These are phyloP conservation scores for Curvularia hawaiiensis DNA, from an alignment of 2,329 filamentous ascomycete genomes.

Conservation along the genomic window DNA sequence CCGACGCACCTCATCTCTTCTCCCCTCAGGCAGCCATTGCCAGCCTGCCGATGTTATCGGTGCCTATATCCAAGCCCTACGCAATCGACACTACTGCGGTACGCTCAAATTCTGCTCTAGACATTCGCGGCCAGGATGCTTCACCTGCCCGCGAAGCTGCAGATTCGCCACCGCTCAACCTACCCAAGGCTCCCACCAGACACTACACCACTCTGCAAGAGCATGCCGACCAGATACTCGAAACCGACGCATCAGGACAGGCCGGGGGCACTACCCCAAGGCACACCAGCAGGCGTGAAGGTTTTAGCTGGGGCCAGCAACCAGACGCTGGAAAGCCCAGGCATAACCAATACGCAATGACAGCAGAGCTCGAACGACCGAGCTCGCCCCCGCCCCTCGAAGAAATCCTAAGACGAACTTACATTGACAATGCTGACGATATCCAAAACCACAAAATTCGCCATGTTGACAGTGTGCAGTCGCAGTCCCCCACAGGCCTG, in stretches of 20 bases:
- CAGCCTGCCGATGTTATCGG: constrained; percentile 23
- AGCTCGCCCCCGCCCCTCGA: constrained; percentile 28
- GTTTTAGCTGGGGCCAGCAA: constrained; percentile 31
- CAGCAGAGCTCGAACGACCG: constrained; percentile 15
- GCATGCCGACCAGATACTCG: constrained; percentile 27
- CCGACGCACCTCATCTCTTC: constrained; percentile 13
- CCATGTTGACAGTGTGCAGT: constrained; percentile 21
- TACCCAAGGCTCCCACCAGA: constrained; percentile 15
- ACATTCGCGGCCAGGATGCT: constrained; percentile 4
- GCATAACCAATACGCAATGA: constrained; percentile 18
- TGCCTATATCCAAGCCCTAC: constrained; percentile 7
- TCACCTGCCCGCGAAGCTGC: constrained; percentile 9
- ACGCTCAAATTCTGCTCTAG: constrained; percentile 5
- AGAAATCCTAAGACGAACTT: constrained; percentile 24
- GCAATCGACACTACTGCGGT: constrained; percentile 13
- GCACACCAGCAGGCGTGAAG: constrained; percentile 30
- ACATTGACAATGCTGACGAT: constrained; percentile 17
- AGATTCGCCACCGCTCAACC: constrained; percentile 3
- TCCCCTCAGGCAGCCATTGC: constrained; percentile 12
- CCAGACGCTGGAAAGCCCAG: constrained; percentile 11
- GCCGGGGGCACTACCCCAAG: constrained; percentile 20
- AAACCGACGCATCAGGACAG: constrained; percentile 1
- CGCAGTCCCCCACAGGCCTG: constrained; percentile 13
- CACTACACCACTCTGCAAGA: constrained; percentile 35
- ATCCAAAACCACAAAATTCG: constrained; percentile 16